These are phyloP conservation scores for Leptodermis oblonga DNA, from an alignment of 257 asterid genomes.

Conservation along the genomic window DNA sequence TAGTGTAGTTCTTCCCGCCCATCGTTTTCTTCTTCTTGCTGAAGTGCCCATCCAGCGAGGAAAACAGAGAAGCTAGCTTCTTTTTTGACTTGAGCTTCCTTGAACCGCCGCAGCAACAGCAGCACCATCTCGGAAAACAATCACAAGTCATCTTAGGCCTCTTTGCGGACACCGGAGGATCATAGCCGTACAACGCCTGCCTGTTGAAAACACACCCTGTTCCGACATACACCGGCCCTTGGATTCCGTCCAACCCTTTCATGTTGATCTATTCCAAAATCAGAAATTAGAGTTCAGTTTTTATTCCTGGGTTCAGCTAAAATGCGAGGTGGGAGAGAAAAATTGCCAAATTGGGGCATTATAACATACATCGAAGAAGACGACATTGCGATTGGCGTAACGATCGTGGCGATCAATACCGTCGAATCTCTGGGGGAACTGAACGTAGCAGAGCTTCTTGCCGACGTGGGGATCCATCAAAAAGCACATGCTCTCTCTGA, in stretches of 20 bases:
- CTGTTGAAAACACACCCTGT: constrained; percentile 76
- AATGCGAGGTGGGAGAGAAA: background rate
- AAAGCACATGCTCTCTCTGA: constrained; percentile 84
- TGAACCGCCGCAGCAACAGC: constrained; percentile 70
- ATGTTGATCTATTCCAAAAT: constrained; percentile 53
- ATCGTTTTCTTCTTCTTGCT: constrained; percentile 65
- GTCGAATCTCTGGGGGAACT: constrained; percentile 79
- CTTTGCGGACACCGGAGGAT: constrained; percentile 72
- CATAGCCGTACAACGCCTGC: constrained; percentile 76
- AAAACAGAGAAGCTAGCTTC: constrained; percentile 47
- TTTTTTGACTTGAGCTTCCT: constrained; percentile 64
- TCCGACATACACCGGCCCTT: constrained; percentile 88
- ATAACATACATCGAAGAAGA: constrained; percentile 63
- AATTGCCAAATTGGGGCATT: background rate
- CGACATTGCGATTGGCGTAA: constrained; percentile 82
- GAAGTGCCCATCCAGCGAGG: constrained; percentile 42
- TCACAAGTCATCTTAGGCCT: constrained; percentile 80
- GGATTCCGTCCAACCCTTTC: constrained; percentile 85
- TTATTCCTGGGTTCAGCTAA: no score
- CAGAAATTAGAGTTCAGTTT: background rate
- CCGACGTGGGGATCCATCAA: constrained; percentile 82
- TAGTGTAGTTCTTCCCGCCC: constrained; percentile 51
- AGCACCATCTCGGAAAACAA: constrained; percentile 84
- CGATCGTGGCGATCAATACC: constrained; percentile 86
- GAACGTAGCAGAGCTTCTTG: constrained; percentile 84